Evolutionary conservation across 148 eudicot species (phyloP), one percentile per base, ranked within the genome.

Genomic region (Chenopodium quinoa): DNA sequence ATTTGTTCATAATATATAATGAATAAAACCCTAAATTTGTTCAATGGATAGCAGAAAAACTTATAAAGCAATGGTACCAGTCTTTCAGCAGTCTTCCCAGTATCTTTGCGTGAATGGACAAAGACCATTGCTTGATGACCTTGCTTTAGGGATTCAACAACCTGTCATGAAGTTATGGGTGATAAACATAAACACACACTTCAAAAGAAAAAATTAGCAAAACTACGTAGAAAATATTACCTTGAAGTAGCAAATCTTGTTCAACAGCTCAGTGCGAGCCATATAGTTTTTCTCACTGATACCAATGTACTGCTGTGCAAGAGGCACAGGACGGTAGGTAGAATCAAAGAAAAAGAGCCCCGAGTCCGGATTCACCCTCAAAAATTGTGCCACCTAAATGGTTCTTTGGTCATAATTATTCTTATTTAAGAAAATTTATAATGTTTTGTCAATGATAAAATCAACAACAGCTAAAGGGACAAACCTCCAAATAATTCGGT

Each of bases 301-400:
- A 78, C 99, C 99, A 85, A 96, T 92, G 85, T 96, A 96, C 83
- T 92, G 95, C 78, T 96, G 99, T 16, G 96, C 94, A 82, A 96
- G 99, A 82, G 99, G 99, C 80, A 96, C 99, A 52, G 99, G 99
- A 81, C 99, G 98, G 81, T 93, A 96, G 88, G 95, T 93, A 44
- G 99, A 91, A 89, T 96, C 99, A 88, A 96, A 96, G 92, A 96
- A 96, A 89, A 96, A 96, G 50, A 96, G 89, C 78, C 99, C 99
- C 22, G 84, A 44, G 29, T 93, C 98, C 73, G 98, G 90, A 90
- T 92, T 96, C 77, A 96, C 99, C 88, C 99, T 91, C 89, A 96
- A 86, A 83, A 96, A 96, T 83, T 93, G 97, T 60, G 98, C 99
- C 78, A 95, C 99, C 98, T 95, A 81, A 48, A 76, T 72, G 52